Base-by-base conservation (phyloP, 2,329 filamentous ascomycete genomes). In the Hymenoscyphus albidus region DNA sequence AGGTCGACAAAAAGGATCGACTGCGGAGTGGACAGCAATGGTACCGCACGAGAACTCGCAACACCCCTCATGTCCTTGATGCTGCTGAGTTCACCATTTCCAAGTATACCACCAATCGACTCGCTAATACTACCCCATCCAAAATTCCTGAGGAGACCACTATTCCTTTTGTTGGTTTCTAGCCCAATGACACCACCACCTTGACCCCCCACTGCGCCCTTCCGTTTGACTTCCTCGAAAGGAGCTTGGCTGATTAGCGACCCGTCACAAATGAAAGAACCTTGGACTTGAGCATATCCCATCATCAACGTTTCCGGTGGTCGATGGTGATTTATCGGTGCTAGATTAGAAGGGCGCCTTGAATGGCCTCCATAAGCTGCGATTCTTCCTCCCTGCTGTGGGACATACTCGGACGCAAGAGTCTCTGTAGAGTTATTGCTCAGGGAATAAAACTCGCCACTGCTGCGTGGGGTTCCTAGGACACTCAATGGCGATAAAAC, bases 391-490 rank as follows among this genome's bases (percentile, higher is more conserved):
- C 66, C 48, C 12, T 74, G 75, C 48, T 88, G 85, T 18, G 87
- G 80, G 14, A 90, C 84, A 74, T 96, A 96, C 77, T 98, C 95
- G 0, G 95, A 99, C 12, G 89, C 89, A 58, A 98, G 76, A 2
- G 95, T 99, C 76, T 99, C 95, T 16, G 90, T 92, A 6, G 95
- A 98, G 74, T 97, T 90, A 75, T 98, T 97, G 79, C 94, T 97
- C 75, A 94, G 80, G 0, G 93, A 93, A 76, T 97, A 98, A 72
- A 98, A 96, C 73, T 99, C 95, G 62, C 90, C 91, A 75, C 95
- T 99, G 69, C 92, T 97, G 71, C 95, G 84, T 31, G 92, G 93
- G 35, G 94, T 98, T 4, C 86, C 88, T 62, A 85, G 86, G 66
- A 85, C 85, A 71, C 91, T 96, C 16, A 89, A 88, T 39, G 90